Percentiles rank a stretch among this genome's conserved stretches.
These are phyloP conservation scores for Aspergillus haitiensis DNA, from an alignment of 495 filamentous ascomycete genomes.

Conservation along the genomic window DNA sequence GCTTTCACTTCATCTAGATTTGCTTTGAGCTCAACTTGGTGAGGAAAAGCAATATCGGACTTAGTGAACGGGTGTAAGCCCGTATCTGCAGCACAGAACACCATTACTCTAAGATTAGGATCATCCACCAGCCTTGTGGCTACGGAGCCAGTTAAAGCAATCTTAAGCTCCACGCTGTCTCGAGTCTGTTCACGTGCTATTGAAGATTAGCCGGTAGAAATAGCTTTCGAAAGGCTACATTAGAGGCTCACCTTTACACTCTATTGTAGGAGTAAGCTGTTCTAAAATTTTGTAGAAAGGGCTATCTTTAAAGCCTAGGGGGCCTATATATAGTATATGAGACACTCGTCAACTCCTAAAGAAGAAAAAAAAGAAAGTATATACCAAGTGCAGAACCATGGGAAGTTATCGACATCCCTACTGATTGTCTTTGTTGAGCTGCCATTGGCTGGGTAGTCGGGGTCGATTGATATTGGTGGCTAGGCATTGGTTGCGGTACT, in stretches of 20 bases:
- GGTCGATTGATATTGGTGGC: constrained; percentile 32
- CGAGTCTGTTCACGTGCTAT: constrained; percentile 53
- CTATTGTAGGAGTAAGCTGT: constrained; percentile 59
- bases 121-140: constrained; percentile 55
- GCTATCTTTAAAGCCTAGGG: constrained; percentile 65
- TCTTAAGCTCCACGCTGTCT: constrained; percentile 51
- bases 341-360: constrained; percentile 7
- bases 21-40: constrained; percentile 87
- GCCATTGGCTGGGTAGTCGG: constrained; percentile 26
- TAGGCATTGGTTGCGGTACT: constrained; percentile 26
- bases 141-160: constrained; percentile 52
- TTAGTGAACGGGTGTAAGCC: constrained; percentile 55
- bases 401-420: constrained; percentile 33
- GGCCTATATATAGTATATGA: constrained; percentile 37
- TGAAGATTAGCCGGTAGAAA: constrained; percentile 13
- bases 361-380: not conserved
- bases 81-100: constrained; percentile 71
- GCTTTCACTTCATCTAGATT: constrained; percentile 84
- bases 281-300: constrained; percentile 70
- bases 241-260: constrained; percentile 63
- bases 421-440: constrained; percentile 31
- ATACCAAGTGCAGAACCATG: constrained; percentile 39
- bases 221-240: too few relatives aligned
- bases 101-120: constrained; percentile 62
- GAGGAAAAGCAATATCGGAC: constrained; percentile 81